These are phyloP conservation scores for Fraxinus americana DNA, from an alignment of 257 asterid species.

Conservation along the genomic window DNA sequence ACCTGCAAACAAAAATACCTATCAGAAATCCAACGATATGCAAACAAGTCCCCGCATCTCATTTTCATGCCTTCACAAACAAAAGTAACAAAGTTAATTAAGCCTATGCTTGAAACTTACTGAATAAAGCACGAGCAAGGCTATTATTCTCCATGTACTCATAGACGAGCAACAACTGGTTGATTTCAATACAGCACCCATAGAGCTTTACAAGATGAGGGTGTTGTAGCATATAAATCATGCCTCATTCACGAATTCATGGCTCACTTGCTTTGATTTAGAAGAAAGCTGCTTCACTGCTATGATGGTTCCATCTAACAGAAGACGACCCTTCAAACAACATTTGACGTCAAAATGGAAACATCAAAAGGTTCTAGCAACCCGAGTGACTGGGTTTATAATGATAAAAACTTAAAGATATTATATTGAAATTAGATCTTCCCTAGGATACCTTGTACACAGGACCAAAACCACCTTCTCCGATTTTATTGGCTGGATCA, in stretches of 20 bases:
- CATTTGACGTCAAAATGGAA: neutral
- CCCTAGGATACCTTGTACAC: conserved; percentile 48
- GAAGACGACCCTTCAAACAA: conserved; percentile 41
- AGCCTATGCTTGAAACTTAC: too few relatives aligned
- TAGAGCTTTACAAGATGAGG: conserved; percentile 61
- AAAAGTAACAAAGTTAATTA: too few relatives aligned
- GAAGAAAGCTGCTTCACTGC: conserved; percentile 58
- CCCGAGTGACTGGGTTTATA: too few relatives aligned
- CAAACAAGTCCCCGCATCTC: too few relatives aligned
- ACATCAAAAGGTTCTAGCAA: too few relatives aligned
- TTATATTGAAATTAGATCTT: neutral
- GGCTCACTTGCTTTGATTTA: too few relatives aligned
- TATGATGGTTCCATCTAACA: conserved; percentile 51
- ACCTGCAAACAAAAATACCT: too few relatives aligned
- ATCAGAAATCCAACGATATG: too few relatives aligned
- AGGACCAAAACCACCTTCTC: conserved; percentile 76
- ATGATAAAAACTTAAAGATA: neutral
- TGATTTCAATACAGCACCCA: conserved; percentile 62
- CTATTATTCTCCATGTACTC: too few relatives aligned
- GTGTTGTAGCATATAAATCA: conserved; percentile 18
- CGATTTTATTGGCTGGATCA: conserved; percentile 56
- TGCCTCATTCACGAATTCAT: too few relatives aligned
- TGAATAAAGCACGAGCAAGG: too few relatives aligned
- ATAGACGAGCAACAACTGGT: conserved; percentile 54
- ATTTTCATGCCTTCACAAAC: too few relatives aligned